phyloP scores from a whole-genome alignment of 139 green algal species.

The Pleodorina starrii region DNA sequence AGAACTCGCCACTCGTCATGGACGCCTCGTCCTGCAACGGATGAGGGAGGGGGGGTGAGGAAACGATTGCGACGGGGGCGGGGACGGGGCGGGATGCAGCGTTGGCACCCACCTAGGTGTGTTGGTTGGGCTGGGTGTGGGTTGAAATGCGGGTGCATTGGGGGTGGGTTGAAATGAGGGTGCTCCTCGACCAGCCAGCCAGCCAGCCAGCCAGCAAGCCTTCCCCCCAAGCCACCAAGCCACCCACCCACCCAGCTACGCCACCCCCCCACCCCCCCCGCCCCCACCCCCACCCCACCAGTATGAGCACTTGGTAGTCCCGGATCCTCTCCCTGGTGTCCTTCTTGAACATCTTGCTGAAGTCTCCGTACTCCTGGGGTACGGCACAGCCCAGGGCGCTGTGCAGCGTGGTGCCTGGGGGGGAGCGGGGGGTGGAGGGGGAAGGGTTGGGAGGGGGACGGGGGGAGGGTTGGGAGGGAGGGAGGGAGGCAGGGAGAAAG shows the following conservation, averaged over 20 bases:
- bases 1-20: constrained; percentile 79
- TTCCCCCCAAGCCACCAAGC: neutral
- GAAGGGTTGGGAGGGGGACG: neutral
- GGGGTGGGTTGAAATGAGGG: no score
- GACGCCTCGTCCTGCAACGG: constrained; percentile 68
- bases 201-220: no score
- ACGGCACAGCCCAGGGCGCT: constrained; percentile 63
- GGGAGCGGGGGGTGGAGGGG: neutral
- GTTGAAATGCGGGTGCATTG: no score
- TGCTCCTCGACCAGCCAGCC: no score
- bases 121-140: no score
- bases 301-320: constrained; percentile 48
- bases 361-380: constrained; percentile 61
- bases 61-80: neutral
- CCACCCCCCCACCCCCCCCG: neutral
- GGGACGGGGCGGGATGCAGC: neutral
- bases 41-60: neutral
- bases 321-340: constrained; percentile 51
- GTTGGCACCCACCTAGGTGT: no score
- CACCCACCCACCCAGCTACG: neutral
- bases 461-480: neutral
- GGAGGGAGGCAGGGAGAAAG: no score
- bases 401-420: constrained; percentile 75
- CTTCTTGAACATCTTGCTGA: constrained; percentile 64
- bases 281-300: neutral